Base-by-base conservation (phyloP, 495 filamentous ascomycete genomes). In the Letharia columbiana region DNA sequence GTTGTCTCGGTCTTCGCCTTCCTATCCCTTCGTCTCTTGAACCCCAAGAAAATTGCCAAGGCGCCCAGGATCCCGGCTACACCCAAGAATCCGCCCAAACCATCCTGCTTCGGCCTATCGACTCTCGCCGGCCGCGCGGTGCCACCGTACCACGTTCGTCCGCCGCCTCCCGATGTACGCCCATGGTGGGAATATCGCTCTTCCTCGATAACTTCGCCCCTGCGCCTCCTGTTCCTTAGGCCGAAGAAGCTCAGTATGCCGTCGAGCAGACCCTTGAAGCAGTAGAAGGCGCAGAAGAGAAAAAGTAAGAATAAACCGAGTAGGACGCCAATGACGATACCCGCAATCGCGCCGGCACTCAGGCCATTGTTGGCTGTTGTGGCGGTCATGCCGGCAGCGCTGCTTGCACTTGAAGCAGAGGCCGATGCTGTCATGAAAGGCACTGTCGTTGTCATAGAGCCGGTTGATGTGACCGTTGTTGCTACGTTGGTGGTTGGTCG, bases 311-410 rank as follows among this genome's bases (percentile, higher is more conserved):
- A 73, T 33, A 91, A 80, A 71, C 88, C 92, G n/a, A 83, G 84
- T 69, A 96, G 83, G 8, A 87, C 85, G 68, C 92, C 92, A 60
- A 96, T 89, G 67, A 96, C 92, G 69, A 96, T 96, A 54, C 92
- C 92, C n/a, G 92, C 92, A 71, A 96, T 96, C 35, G 91, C 92
- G 66, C 92, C 92, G 60, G 83, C 85, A 72, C 87, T 91, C 58
- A 96, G 79, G 63, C 84, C 83, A 61, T 81, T 78, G 65, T 80
- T 73, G 49, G 71, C 72, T 28, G 74, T 64, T 28, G 76, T 74
- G 5, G 70, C 31, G 11, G 69, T 83, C 75, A 74, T 78, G 42
- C 82, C 75, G 1, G 79, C 73, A 5, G 77, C 76, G 28, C 76
- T 78, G 39, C 82, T 74, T 4, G 77, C 72, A 12, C 77, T 75